Evolutionary conservation across 306 rosid genomes (phyloP).

Genomic region (Purshia tridentata): DNA sequence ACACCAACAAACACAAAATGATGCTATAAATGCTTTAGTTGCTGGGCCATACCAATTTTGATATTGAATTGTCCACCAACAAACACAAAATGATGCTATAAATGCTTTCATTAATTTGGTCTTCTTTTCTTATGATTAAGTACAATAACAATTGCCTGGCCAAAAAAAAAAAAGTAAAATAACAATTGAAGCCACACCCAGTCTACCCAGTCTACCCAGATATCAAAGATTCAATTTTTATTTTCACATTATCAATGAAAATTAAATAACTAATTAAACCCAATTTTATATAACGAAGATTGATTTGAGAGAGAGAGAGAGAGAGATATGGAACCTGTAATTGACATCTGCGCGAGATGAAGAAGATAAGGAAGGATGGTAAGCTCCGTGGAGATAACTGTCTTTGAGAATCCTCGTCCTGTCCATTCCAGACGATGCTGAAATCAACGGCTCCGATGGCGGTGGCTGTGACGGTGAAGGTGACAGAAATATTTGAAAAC

Average conservation of each 20-base stretch:
- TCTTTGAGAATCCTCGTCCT: constrained; percentile 38
- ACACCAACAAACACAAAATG: neutral
- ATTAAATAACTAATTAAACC: neutral
- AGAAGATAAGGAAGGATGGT: constrained; percentile 33
- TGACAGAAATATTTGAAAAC: constrained; percentile 8
- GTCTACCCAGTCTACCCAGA: neutral
- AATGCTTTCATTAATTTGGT: neutral
- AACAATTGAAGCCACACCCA: neutral
- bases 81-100: neutral
- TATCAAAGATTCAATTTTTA: neutral
- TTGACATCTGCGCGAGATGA: constrained; percentile 70
- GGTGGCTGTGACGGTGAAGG: constrained; percentile 16
- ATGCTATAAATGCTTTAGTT: neutral
- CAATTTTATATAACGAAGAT: neutral
- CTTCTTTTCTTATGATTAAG: neutral
- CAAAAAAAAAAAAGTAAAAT: too few relatives aligned
- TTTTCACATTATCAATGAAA: neutral
- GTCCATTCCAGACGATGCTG: constrained; percentile 31
- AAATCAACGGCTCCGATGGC: constrained; percentile 17
- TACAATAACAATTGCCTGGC: neutral
- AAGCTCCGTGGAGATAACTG: constrained; percentile 31
- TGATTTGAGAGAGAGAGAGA: neutral
- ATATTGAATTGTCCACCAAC: too few relatives aligned
- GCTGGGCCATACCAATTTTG: neutral
- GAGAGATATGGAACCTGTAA: constrained; percentile 64